A percentile compares a stretch with the other conserved stretches of the same genome.
Conservation (phyloP, 2,329 filamentous ascomycete species). For the Pseudogymnoascus verrucosus region DNA sequence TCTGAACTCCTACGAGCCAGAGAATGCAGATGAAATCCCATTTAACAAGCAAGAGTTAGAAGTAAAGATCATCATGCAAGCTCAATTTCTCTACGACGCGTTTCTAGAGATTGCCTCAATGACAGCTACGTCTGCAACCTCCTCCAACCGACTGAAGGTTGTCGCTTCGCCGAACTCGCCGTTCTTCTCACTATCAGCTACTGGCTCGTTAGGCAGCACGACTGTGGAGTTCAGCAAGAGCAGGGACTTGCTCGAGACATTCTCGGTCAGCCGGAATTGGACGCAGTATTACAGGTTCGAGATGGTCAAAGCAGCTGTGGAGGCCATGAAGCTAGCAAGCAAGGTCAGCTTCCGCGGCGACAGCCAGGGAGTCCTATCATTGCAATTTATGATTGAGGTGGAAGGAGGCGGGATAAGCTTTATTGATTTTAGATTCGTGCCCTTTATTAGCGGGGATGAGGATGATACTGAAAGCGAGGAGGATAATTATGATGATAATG, state of each 20-base stretch:
- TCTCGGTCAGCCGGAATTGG: slow-evolving; percentile 53
- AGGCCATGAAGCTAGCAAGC: slow-evolving; percentile 86
- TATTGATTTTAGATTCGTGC: slow-evolving; percentile 76
- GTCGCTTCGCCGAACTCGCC: slow-evolving; percentile 45
- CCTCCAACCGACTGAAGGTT: slow-evolving; percentile 65
- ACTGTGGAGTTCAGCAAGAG: slow-evolving; percentile 60
- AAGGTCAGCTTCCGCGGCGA: slow-evolving; percentile 91
- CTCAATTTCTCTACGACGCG: slow-evolving; percentile 62
- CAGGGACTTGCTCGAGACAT: slow-evolving; percentile 65
- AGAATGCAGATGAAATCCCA: slow-evolving; percentile 71
- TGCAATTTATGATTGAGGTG: slow-evolving; percentile 94
- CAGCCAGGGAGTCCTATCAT: slow-evolving; percentile 77
- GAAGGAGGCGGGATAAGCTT: slow-evolving; percentile 64
- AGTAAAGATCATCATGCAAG: slow-evolving; percentile 93
- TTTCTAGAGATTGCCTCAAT: slow-evolving; percentile 53
- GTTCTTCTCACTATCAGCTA: slow-evolving; percentile 65
- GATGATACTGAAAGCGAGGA: slow-evolving; percentile 25
- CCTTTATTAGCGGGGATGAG: slow-evolving; percentile 56
- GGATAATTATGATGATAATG: neutral
- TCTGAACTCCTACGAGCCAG: slow-evolving; percentile 77
- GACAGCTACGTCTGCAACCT: slow-evolving; percentile 41
- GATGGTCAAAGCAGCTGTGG: slow-evolving; percentile 73
- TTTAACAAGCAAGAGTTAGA: slow-evolving; percentile 72
- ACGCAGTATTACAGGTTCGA: slow-evolving; percentile 77
- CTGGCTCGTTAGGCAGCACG: slow-evolving; percentile 51